These are phyloP conservation scores for Penium margaritaceum DNA, from an alignment of 139 green algal species.

Conservation along the genomic window DNA sequence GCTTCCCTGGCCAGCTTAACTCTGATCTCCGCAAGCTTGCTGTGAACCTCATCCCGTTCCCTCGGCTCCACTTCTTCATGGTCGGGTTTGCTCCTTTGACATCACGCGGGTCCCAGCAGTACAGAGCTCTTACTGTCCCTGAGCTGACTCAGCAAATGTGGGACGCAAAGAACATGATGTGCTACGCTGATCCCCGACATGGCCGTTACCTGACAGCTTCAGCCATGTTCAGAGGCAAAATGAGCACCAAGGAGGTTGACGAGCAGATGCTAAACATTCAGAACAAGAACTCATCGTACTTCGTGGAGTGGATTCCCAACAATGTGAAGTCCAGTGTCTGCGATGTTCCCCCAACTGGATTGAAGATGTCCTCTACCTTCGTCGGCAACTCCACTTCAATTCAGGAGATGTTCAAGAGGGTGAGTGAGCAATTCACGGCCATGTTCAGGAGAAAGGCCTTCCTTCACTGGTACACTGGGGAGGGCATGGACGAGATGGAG, in stretches of 20 bases:
- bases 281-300: constrained; percentile 98
- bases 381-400: constrained; percentile 91
- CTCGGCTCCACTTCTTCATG: constrained; percentile 99
- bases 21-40: constrained; percentile 96
- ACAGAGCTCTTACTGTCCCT: constrained; percentile 84
- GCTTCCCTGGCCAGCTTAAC: constrained; percentile 98
- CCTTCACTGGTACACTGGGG: constrained; percentile 98
- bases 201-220: constrained; percentile 95
- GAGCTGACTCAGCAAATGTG: constrained; percentile 99
- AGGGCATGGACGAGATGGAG: constrained; percentile 99
- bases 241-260: constrained; percentile 97
- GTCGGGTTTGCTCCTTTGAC: constrained; percentile 94
- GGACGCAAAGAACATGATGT: constrained; percentile 99
- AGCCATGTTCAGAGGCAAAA: constrained; percentile 88
- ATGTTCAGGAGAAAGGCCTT: constrained; percentile 99
- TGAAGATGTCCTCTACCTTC: constrained; percentile 96
- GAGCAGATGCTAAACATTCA: constrained; percentile 99
- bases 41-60: constrained; percentile 98
- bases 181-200: constrained; percentile 93
- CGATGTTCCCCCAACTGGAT: constrained; percentile 90
- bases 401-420: constrained; percentile 77
- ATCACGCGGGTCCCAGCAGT: constrained; percentile 90
- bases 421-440: constrained; percentile 95
- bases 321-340: constrained; percentile 96
- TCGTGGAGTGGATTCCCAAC: constrained; percentile 99